Evolutionary conservation across 75 land plant species (phyloP).

Genomic region (Pseudotsuga menziesii): DNA sequence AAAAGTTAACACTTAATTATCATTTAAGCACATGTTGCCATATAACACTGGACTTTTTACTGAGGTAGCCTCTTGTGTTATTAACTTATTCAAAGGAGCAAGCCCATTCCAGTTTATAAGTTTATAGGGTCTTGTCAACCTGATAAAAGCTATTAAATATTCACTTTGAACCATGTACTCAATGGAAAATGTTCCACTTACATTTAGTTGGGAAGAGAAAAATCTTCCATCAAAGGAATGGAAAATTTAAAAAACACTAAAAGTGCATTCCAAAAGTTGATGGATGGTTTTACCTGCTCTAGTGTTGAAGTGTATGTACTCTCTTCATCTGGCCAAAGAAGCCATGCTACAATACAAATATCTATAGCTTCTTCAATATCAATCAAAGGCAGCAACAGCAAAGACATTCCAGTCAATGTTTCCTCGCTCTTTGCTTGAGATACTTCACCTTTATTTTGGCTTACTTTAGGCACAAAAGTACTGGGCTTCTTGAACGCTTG

Average conservation of each 20-base stretch:
- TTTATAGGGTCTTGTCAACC: background rate
- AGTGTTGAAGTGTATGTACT: conserved; percentile 61
- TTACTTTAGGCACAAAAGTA: conserved; percentile 37
- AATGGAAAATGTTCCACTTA: background rate
- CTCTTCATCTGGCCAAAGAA: conserved; percentile 99
- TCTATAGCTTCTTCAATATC: conserved; percentile 48
- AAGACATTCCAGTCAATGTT: conserved; percentile 23
- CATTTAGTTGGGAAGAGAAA: background rate
- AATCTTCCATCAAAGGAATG: background rate
- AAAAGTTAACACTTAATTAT: background rate
- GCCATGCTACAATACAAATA: conserved; percentile 72
- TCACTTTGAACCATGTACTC: background rate
- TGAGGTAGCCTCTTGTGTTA: no score
- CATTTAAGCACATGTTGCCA: background rate
- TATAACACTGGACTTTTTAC: background rate
- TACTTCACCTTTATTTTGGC: conserved; percentile 11
- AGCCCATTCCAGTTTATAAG: conserved; percentile 1
- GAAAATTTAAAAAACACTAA: background rate
- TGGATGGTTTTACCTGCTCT: conserved; percentile 66
- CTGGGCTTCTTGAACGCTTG: conserved; percentile 60
- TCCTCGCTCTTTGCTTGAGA: conserved; percentile 9
- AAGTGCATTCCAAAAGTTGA: background rate
- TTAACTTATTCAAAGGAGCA: background rate
- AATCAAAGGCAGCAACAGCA: conserved; percentile 34
- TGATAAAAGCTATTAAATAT: background rate